phyloP scores from a whole-genome alignment of 306 rosid genomes.

The Gleditsia sinensis region DNA sequence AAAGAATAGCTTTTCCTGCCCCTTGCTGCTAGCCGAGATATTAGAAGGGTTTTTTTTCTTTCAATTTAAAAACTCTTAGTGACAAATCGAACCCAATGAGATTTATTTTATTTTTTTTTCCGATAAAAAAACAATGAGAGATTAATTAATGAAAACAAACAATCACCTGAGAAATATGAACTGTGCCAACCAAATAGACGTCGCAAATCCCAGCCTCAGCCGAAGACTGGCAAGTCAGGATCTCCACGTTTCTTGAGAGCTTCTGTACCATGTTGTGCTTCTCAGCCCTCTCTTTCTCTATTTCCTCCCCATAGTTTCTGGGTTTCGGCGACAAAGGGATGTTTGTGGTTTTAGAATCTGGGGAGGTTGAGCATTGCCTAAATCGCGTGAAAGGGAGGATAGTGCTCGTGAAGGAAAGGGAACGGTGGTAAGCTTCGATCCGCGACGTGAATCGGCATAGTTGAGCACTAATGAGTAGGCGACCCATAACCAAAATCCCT shows the following conservation, averaged over 20 bases:
- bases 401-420: neutral
- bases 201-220: conserved; percentile 48
- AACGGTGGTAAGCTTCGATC: neutral
- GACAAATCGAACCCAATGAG: too few species aligned
- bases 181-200: conserved; percentile 61
- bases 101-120: too few species aligned
- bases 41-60: too few species aligned
- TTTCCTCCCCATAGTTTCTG: neutral
- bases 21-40: too few species aligned
- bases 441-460: neutral
- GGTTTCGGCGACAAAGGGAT: neutral
- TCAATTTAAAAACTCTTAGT: too few species aligned
- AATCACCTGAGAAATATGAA: conserved; percentile 57
- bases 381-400: neutral
- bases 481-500: neutral
- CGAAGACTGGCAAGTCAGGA: conserved; percentile 52
- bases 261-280: conserved; percentile 41
- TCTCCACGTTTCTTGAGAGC: conserved; percentile 49
- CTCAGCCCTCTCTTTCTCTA: neutral
- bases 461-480: neutral
- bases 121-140: too few species aligned
- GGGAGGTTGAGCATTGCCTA: neutral
- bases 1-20: too few species aligned
- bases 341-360: neutral
- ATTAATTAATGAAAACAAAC: neutral